Percentiles rank a stretch among this genome's conserved stretches.
Evolutionary conservation across 2,329 filamentous ascomycete genomes (phyloP).

Genomic region (Beauveria australis): DNA sequence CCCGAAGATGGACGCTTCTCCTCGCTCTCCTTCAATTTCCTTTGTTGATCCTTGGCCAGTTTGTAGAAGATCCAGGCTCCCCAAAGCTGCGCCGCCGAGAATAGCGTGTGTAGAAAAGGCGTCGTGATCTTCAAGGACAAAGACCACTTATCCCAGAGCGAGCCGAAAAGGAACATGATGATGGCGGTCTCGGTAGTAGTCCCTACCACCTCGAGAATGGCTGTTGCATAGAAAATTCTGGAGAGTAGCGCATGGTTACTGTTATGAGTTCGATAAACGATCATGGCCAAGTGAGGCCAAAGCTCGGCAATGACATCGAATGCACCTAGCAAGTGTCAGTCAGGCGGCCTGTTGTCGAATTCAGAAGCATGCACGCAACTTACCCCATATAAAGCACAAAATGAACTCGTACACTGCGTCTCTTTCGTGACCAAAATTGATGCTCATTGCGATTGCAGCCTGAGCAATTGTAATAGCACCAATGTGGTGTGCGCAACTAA

Average conservation of each 20-base stretch:
- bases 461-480: constrained; percentile 11
- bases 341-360: background rate
- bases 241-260: constrained; percentile 4
- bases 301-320: constrained; percentile 11
- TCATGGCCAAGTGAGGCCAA: constrained; percentile 12
- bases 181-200: constrained; percentile 8
- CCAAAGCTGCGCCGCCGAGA: constrained; percentile 11
- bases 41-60: constrained; percentile 3
- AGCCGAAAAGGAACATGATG: constrained; percentile 11
- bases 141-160: constrained; percentile 11
- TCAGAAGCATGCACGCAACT: background rate
- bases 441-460: constrained; percentile 9
- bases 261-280: constrained; percentile 5
- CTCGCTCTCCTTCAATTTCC: background rate
- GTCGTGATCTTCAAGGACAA: constrained; percentile 6
- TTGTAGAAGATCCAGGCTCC: constrained; percentile 12
- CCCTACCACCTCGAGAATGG: constrained; percentile 3
- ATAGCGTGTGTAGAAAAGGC: constrained; percentile 7
- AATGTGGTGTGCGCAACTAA: constrained; percentile 11
- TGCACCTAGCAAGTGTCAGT: constrained; percentile 6
- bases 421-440: constrained; percentile 7
- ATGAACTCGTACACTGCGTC: constrained; percentile 12
- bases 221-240: constrained; percentile 9
- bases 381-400: constrained; percentile 12
- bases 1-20: constrained; percentile 6